Conservation (phyloP, 1,284 basidiomycete genomes). For the Austroboletus novae-zelandiae region DNA sequence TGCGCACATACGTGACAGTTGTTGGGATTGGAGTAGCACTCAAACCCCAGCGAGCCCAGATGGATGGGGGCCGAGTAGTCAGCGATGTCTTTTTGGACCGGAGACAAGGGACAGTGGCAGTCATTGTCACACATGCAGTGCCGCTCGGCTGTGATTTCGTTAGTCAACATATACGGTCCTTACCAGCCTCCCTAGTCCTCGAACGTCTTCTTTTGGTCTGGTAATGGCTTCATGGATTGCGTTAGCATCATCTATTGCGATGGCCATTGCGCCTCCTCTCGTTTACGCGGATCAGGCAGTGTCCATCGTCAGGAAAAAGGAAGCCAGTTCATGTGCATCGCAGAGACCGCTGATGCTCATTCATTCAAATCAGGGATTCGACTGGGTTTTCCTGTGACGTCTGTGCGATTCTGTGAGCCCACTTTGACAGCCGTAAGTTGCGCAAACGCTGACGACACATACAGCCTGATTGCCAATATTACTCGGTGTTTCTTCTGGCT, state of each 20-base stretch:
- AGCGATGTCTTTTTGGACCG: not conserved
- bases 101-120: too few relatives aligned
- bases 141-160: constrained; percentile 1
- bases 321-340: constrained; percentile 15
- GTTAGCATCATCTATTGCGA: constrained; percentile 44
- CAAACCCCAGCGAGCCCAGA: constrained; percentile 9
- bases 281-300: constrained; percentile 79
- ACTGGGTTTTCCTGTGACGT: constrained; percentile 84
- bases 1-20: not conserved
- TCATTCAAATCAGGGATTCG: constrained; percentile 56
- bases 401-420: constrained; percentile 68
- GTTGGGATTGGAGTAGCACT: constrained; percentile 10
- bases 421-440: constrained; percentile 1
- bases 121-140: constrained; percentile 6
- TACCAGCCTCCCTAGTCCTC: not conserved
- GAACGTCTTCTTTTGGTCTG: not conserved
- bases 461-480: constrained; percentile 76
- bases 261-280: constrained; percentile 58
- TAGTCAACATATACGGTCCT: not conserved
- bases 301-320: constrained; percentile 74
- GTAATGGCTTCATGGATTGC: constrained; percentile 41
- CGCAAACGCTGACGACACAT: constrained; percentile 9
- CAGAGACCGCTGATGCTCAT: constrained; percentile 18
- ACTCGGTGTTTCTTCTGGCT: constrained; percentile 88
- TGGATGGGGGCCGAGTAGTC: not conserved